Evolutionary conservation across 2,329 filamentous ascomycete species (phyloP).

Genomic region (Aulographum hederae): DNA sequence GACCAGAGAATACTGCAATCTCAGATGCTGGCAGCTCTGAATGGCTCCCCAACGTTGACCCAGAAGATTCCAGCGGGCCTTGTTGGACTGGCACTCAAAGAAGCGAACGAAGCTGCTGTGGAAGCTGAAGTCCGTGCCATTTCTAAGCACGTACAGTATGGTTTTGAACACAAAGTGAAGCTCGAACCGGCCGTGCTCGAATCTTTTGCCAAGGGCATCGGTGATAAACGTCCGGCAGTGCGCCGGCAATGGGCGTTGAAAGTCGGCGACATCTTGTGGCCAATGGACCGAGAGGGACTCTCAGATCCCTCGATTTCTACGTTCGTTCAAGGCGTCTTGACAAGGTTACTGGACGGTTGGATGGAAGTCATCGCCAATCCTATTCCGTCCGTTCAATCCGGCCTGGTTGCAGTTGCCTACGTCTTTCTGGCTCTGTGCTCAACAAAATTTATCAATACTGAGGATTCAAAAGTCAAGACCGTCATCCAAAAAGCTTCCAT

Average conservation of each 20-base stretch:
- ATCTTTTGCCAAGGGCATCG: conserved; percentile 60
- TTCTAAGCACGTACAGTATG: conserved; percentile 41
- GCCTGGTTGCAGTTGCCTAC: conserved; percentile 63
- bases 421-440: conserved; percentile 48
- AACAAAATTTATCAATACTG: conserved; percentile 33
- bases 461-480: conserved; percentile 35
- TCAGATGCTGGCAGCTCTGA: conserved; percentile 54
- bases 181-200: conserved; percentile 51
- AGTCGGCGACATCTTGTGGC: conserved; percentile 51
- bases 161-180: conserved; percentile 41
- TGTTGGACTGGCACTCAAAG: conserved; percentile 54
- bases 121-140: conserved; percentile 58
- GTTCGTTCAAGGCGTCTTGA: conserved; percentile 31
- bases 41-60: conserved; percentile 41
- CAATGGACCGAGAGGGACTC: conserved; percentile 28
- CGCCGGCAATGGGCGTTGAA: conserved; percentile 67
- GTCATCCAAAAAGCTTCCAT: conserved; percentile 45
- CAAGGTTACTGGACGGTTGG: conserved; percentile 50
- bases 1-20: conserved; percentile 74
- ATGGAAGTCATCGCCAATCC: conserved; percentile 66
- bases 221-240: conserved; percentile 65
- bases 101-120: conserved; percentile 73
- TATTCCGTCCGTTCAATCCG: conserved; percentile 59
- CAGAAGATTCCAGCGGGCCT: conserved; percentile 49
- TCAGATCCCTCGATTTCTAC: conserved; percentile 25